A percentile compares a stretch with the other conserved stretches of the same genome.
Conservation (phyloP, 2,329 filamentous ascomycete genomes). For the Xylariaceae sp. region DNA sequence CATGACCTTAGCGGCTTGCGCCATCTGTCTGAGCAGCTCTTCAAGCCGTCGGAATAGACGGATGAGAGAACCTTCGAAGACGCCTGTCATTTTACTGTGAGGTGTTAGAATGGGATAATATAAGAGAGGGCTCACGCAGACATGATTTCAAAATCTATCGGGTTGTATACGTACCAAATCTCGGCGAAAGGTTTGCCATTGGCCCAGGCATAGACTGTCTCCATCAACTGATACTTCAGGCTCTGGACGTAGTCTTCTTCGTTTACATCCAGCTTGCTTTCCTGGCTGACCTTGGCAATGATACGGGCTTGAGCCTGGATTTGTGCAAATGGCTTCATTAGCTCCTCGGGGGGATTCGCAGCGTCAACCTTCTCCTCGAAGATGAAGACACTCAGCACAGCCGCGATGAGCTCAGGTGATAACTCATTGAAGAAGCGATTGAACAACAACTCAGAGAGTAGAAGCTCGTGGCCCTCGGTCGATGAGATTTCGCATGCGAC, state of each 20-base stretch:
- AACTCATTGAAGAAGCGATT: constrained; percentile 98
- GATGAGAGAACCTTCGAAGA: constrained; percentile 94
- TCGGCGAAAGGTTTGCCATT: constrained; percentile 85
- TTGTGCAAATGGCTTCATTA: constrained; percentile 79
- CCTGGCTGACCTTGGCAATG: constrained; percentile 88
- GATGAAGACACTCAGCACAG: constrained; percentile 88
- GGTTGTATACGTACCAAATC: constrained; percentile 71
- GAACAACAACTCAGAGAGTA: constrained; percentile 89
- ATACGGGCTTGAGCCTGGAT: constrained; percentile 82
- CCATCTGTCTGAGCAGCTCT: constrained; percentile 91
- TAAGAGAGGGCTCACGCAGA: not conserved
- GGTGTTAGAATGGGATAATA: constrained; percentile 24
- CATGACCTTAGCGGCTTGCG: constrained; percentile 95
- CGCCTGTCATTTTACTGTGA: constrained; percentile 93
- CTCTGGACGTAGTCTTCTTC: constrained; percentile 88
- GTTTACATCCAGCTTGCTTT: constrained; percentile 90
- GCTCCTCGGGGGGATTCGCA: constrained; percentile 71
- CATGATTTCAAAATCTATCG: not conserved
- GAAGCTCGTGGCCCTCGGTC: constrained; percentile 81
- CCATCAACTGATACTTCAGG: constrained; percentile 95
- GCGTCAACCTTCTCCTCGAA: constrained; percentile 94
- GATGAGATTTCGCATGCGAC: constrained; percentile 98
- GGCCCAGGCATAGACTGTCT: constrained; percentile 89
- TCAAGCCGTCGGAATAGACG: constrained; percentile 93
- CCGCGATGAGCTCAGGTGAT: constrained; percentile 78